phyloP scores from a whole-genome alignment of 1,139 yeast genomes.

The Geotrichum siamense region DNA sequence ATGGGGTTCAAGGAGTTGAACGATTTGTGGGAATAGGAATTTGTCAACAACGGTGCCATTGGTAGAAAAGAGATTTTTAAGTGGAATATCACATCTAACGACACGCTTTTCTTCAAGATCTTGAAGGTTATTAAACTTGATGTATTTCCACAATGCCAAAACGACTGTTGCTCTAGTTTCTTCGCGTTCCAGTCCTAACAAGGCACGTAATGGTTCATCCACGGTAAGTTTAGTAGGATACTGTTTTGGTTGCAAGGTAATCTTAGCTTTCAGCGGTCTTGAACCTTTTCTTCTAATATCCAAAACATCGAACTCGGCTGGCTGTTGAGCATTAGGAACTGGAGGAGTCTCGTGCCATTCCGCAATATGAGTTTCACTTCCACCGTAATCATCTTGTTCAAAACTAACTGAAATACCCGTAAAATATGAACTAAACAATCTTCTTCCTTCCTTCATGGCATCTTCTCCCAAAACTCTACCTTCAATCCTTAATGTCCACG shows the following conservation, averaged over 20 bases:
- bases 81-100: conserved; percentile 61
- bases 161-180: conserved; percentile 84
- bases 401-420: conserved; percentile 81
- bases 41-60: conserved; percentile 26
- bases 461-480: conserved; percentile 60
- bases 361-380: conserved; percentile 38
- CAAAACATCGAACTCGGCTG: conserved; percentile 71
- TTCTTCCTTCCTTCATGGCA: conserved; percentile 34
- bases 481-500: conserved; percentile 85
- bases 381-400: conserved; percentile 37
- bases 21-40: conserved; percentile 61
- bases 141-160: conserved; percentile 81
- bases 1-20: conserved; percentile 60
- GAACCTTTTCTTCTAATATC: conserved; percentile 78
- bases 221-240: conserved; percentile 59
- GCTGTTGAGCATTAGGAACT: conserved; percentile 14
- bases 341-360: conserved; percentile 57
- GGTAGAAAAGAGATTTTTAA: conserved; percentile 43
- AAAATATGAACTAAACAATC: conserved; percentile 71
- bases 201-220: conserved; percentile 54
- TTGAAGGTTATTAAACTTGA: conserved; percentile 63
- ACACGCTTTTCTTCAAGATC: conserved; percentile 48
- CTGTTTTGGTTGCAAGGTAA: conserved; percentile 75
- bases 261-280: conserved; percentile 56
- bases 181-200: conserved; percentile 61